phyloP scores from a whole-genome alignment of 305 asterid species.

The Caryopteris hybrid region DNA sequence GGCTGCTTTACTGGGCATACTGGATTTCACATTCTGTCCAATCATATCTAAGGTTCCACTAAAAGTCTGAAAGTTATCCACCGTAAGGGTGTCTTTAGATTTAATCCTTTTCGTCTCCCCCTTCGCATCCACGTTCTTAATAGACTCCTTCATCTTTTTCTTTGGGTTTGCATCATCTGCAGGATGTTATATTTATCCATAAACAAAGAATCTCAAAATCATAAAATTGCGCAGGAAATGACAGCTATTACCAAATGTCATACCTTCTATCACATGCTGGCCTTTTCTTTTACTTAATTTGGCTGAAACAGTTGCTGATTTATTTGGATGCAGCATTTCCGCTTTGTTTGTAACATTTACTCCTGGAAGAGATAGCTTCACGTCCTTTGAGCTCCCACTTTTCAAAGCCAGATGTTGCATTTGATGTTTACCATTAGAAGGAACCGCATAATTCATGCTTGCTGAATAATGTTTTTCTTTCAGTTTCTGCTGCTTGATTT shows the following conservation, averaged over 20 bases:
- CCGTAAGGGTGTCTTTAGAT: constrained; percentile 24
- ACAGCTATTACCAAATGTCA: constrained; percentile 24
- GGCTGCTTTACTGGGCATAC: constrained; percentile 32
- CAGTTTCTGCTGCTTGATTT: constrained; percentile 50
- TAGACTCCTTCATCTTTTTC: constrained; percentile 48
- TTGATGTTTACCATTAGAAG: constrained; percentile 29
- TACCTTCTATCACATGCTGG: constrained; percentile 51
- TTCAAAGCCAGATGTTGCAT: constrained; percentile 34
- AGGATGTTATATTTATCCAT: constrained; percentile 25
- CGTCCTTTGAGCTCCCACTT: constrained; percentile 41
- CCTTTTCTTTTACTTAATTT: constrained; percentile 44
- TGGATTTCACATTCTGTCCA: constrained; percentile 24
- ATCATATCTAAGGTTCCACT: constrained; percentile 26
- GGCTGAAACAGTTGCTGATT: constrained; percentile 27
- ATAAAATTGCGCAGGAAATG: constrained; percentile 16
- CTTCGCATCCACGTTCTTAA: constrained; percentile 36
- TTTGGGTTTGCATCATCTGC: constrained; percentile 58
- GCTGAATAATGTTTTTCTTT: constrained; percentile 31
- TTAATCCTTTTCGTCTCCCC: constrained; percentile 38
- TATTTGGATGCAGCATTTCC: constrained; percentile 34
- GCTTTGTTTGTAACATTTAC: constrained; percentile 29
- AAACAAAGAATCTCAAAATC: constrained; percentile 21
- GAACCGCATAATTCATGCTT: constrained; percentile 26
- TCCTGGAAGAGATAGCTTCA: constrained; percentile 42
- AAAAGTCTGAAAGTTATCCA: constrained; percentile 32